Conservation (phyloP, 1,284 basidiomycete species). For the Phaffia rhodozyma region DNA sequence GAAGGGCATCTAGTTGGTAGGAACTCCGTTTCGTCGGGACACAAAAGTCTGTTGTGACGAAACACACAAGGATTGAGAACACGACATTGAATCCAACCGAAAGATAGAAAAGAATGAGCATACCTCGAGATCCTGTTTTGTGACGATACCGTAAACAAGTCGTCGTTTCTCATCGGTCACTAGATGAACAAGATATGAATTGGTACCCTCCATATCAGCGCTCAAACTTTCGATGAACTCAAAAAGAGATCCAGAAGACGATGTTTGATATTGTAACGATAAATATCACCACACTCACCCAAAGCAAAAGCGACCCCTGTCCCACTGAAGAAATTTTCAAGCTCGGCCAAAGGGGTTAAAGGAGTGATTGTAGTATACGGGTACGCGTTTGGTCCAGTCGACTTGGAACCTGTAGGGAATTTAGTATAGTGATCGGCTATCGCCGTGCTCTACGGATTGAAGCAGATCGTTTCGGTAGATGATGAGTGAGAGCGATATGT, state of each 20-base stretch:
- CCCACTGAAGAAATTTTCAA: slow-evolving; percentile 5
- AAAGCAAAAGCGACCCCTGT: slow-evolving; percentile 1
- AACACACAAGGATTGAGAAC: too few relatives aligned
- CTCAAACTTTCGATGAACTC: too few relatives aligned
- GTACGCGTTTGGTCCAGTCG: background rate
- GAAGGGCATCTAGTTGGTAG: too few relatives aligned
- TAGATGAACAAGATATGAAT: background rate
- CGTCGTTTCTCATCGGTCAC: slow-evolving; percentile 12
- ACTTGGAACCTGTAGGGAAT: slow-evolving; percentile 1
- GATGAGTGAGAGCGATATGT: background rate
- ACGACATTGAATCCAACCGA: too few relatives aligned
- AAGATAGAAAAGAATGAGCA: background rate
- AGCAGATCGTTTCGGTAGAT: background rate
- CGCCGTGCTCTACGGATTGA: background rate
- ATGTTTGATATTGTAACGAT: background rate
- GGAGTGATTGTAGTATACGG: background rate
- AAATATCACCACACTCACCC: background rate
- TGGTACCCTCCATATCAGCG: too few relatives aligned
- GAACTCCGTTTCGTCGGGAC: too few relatives aligned
- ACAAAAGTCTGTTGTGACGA: too few relatives aligned
- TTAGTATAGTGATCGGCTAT: slow-evolving; percentile 4
- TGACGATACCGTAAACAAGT: slow-evolving; percentile 8
- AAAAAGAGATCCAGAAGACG: background rate
- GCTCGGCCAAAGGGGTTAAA: slow-evolving; percentile 7
- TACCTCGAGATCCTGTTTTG: slow-evolving; percentile 7